Conservation (phyloP, 257 asterid species). For the Mentha longifolia region DNA sequence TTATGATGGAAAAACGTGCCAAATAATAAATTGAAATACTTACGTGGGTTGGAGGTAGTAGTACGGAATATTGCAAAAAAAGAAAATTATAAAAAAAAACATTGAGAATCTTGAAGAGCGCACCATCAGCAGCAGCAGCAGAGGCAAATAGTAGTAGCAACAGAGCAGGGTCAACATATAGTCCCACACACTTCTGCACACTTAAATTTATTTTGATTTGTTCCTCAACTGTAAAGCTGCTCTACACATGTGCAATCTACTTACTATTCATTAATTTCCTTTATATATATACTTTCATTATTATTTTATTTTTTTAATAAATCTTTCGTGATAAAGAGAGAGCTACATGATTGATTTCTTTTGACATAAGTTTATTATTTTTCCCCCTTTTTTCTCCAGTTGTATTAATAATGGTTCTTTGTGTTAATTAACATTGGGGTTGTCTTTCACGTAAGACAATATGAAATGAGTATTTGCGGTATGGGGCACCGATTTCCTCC, state of each 20-base stretch:
- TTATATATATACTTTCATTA: neutral
- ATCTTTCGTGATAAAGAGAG: neutral
- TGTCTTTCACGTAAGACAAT: no score
- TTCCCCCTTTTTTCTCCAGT: neutral
- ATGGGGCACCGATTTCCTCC: no score
- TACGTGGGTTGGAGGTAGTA: no score
- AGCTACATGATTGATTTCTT: neutral
- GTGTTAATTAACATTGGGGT: no score
- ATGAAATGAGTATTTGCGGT: no score
- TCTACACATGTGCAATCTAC: slow-evolving; percentile 31
- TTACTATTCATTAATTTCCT: neutral
- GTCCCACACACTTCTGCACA: slow-evolving; percentile 22
- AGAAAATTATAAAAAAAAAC: no score
- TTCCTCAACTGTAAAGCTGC: slow-evolving; percentile 38
- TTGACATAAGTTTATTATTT: neutral
- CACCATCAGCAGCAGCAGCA: neutral
- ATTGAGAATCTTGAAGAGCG: slow-evolving; percentile 32
- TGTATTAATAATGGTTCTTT: no score
- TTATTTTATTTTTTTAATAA: neutral
- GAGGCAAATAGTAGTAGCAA: neutral
- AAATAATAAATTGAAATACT: no score
- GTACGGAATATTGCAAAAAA: no score
- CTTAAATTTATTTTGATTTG: slow-evolving; percentile 19
- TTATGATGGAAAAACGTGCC: no score
- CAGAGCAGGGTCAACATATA: slow-evolving; percentile 28